Evolutionary conservation across 345 rosid genomes (phyloP), one percentile per base, ranked within the genome.

Genomic region (Mercurialis annua): DNA sequence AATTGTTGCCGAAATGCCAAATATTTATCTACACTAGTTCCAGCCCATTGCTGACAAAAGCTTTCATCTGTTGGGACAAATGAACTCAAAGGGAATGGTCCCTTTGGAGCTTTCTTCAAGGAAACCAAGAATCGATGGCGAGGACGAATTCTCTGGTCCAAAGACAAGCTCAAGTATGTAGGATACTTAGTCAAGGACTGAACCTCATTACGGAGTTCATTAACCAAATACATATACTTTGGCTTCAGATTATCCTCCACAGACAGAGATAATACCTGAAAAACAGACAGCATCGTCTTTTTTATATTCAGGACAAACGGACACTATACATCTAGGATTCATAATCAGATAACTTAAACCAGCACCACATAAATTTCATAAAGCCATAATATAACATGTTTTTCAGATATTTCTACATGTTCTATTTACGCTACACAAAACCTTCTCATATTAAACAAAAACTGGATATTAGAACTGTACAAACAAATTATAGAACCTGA

Each of bases 161-260:
- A 63, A 42, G 97, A 94, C 78, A 94, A 80, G 87, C 96, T 94
- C 67, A 89, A 80, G 80, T 91, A 94, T 81, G 59, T 85, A 1
- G 99, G 97, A 71, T 89, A 89, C 71, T 87, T 89, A 30, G 96
- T 86, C 85, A 94, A 75, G 44, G 91, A 86, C 46, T 79, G 82
- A 73, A 85, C 95, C 80, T 89, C 89, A 42, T 90, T 90, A 17
- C 56, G 82, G 30, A 93, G 96, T 65, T 93, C 96, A 58, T 93
- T 88, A 52, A 93, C 69, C 87, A 93, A 82, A 80, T 90, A 90
- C 90, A 59, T 67, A 78, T 87, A 89, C 82, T 93, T 93, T 0
- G 98, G 97, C 85, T 90, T 90, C 30, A 93, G 83, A 80, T 93
- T 93, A 62, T 86, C 96, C 79, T 93, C 98, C 71, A 90, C 72